Conservation (phyloP, 2,329 filamentous ascomycete species). For the Arthrobotrys entomopaga region DNA sequence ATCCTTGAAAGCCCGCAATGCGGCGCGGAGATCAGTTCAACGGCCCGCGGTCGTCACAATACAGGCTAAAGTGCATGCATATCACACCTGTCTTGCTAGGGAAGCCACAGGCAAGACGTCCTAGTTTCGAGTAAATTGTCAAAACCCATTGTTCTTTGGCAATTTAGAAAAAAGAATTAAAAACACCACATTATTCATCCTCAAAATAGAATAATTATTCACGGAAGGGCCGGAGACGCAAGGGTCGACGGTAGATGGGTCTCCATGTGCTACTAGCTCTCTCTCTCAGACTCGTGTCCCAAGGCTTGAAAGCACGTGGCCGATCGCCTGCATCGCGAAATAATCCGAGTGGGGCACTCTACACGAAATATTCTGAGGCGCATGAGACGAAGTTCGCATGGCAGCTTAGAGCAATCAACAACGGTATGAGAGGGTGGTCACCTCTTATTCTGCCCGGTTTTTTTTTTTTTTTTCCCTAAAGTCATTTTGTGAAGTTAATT, state of each 20-base stretch:
- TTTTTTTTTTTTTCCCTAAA: not conserved
- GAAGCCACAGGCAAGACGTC: conserved; percentile 6
- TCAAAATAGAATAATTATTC: conserved; percentile 43
- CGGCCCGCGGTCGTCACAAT: not conserved
- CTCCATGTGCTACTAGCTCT: too few species aligned
- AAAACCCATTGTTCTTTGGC: too few species aligned
- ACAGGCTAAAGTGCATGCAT: conserved; percentile 10
- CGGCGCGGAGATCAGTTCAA: conserved; percentile 12
- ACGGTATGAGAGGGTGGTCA: conserved; percentile 17
- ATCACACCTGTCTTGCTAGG: not conserved
- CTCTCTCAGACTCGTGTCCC: conserved; percentile 25
- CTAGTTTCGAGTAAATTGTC: conserved; percentile 20
- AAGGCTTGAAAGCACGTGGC: conserved; percentile 31
- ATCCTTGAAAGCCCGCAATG: conserved; percentile 20
- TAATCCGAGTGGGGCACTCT: conserved; percentile 32
- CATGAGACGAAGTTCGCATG: conserved; percentile 43
- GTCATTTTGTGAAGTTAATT: conserved; percentile 46
- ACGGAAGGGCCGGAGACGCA: conserved; percentile 23
- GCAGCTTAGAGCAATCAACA: conserved; percentile 49
- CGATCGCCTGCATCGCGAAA: conserved; percentile 48
- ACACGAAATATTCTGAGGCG: conserved; percentile 17
- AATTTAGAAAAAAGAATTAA: too few species aligned
- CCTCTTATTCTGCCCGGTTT: conserved; percentile 8
- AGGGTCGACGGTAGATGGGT: conserved; percentile 2
- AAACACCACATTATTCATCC: too few species aligned